These are phyloP conservation scores for Phanerochaete sordida DNA, from an alignment of 768 basidiomycete genomes.

Conservation along the genomic window DNA sequence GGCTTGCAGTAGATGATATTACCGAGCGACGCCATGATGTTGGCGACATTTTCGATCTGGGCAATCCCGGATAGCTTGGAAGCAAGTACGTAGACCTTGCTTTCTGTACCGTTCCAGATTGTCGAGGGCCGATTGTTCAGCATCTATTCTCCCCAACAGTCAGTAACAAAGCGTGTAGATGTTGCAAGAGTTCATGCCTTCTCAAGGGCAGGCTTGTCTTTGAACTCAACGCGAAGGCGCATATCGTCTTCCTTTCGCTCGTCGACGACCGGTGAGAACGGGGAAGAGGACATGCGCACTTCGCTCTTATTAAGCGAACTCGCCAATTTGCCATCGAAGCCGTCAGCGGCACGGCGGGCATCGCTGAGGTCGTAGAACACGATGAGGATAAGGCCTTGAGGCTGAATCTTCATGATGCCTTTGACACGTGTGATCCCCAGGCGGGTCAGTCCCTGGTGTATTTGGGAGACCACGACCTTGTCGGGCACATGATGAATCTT, in stretches of 20 bases:
- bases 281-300: neutral
- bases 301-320: neutral
- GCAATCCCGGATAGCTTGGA: too few relatives aligned
- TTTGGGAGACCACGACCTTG: neutral
- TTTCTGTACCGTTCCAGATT: neutral
- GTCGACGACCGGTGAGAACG: neutral
- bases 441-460: neutral
- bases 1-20: neutral
- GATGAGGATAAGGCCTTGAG: neutral
- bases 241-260: neutral
- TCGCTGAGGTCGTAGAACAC: slow-evolving; percentile 1
- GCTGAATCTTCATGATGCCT: neutral
- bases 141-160: neutral
- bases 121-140: neutral
- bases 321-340: neutral
- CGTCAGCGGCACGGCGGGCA: neutral
- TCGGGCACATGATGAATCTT: neutral
- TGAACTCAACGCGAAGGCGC: neutral
- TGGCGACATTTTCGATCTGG: too few relatives aligned
- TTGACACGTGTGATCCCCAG: neutral
- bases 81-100: neutral
- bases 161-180: neutral
- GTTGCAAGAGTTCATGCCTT: neutral
- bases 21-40: neutral
- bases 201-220: neutral